A percentile compares a stretch with the other conserved stretches of the same genome.
phyloP scores from a whole-genome alignment of 106 monocot genomes.

The Allium fistulosum region DNA sequence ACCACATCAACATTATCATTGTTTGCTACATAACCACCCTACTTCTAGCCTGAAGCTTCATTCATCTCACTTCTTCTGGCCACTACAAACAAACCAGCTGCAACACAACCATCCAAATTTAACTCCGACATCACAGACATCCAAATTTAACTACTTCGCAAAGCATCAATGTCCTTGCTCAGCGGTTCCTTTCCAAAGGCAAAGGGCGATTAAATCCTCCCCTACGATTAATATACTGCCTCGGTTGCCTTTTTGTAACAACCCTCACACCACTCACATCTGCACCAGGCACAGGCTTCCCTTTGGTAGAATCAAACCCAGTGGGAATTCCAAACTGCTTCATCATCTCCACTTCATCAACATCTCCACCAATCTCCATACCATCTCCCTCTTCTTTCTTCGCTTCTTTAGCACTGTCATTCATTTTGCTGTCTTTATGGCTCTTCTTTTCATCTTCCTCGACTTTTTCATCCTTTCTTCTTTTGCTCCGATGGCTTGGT shows the following conservation, averaged over 20 bases:
- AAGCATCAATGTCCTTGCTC: too few relatives aligned
- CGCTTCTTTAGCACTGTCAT: slow-evolving; percentile 5
- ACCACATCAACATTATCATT: too few relatives aligned
- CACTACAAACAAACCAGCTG: too few relatives aligned
- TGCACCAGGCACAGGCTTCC: slow-evolving; percentile 74
- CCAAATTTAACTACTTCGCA: too few relatives aligned
- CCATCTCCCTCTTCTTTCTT: background rate
- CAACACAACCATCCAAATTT: too few relatives aligned
- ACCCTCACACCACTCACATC: slow-evolving; percentile 70
- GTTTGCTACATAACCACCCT: too few relatives aligned
- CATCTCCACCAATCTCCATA: slow-evolving; percentile 28
- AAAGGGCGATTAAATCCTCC: slow-evolving; percentile 95
- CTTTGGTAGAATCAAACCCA: slow-evolving; percentile 93
- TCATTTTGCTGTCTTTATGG: slow-evolving; percentile 21
- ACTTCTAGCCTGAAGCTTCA: too few relatives aligned
- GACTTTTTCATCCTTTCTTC: slow-evolving; percentile 40
- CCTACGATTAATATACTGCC: slow-evolving; percentile 98
- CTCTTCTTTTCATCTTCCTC: slow-evolving; percentile 9
- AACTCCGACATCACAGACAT: too few relatives aligned
- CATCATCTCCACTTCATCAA: slow-evolving; percentile 93
- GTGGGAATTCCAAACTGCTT: slow-evolving; percentile 85
- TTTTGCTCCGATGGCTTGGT: slow-evolving; percentile 46
- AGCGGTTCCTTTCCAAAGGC: slow-evolving; percentile 71
- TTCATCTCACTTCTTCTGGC: too few relatives aligned
- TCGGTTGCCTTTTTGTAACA: slow-evolving; percentile 88